Conservation (phyloP, 2,329 filamentous ascomycete genomes). For the Clarireedia monteithiana region DNA sequence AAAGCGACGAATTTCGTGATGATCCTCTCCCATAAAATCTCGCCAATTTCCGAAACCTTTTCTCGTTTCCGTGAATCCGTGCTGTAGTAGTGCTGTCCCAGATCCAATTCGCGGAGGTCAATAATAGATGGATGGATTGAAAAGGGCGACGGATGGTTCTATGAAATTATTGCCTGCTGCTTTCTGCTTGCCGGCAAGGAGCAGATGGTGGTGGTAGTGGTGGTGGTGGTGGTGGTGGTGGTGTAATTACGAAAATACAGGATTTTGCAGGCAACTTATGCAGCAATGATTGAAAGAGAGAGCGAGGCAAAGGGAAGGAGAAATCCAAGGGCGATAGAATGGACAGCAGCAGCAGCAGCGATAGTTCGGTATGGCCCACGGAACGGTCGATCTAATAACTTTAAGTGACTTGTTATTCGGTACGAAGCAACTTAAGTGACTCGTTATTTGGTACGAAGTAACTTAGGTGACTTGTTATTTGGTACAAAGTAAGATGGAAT, state of each 20-base stretch:
- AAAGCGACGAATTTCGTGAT: too few species aligned
- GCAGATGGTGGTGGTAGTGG: neutral
- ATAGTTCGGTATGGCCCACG: too few species aligned
- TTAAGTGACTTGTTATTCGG: too few species aligned
- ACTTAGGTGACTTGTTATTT: too few species aligned
- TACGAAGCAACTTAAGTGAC: too few species aligned
- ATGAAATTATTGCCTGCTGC: neutral
- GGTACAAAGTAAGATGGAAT: too few species aligned
- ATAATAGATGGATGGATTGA: neutral
- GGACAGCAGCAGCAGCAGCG: too few species aligned
- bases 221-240: neutral
- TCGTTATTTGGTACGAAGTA: too few species aligned
- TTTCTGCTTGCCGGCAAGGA: constrained; percentile 1
- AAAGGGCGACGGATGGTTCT: neutral
- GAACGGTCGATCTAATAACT: too few species aligned
- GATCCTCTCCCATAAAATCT: too few species aligned
- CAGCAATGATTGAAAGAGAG: neutral
- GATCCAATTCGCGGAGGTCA: neutral
- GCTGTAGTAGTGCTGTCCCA: neutral
- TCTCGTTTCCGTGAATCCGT: neutral
- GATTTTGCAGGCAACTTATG: neutral
- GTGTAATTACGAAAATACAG: constrained; percentile 5
- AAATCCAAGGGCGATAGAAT: neutral
- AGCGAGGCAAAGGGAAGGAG: neutral
- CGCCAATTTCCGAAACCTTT: too few species aligned